Evolutionary conservation across 2,329 filamentous ascomycete genomes (phyloP).

Genomic region (Trichoderma guizhouense): DNA sequence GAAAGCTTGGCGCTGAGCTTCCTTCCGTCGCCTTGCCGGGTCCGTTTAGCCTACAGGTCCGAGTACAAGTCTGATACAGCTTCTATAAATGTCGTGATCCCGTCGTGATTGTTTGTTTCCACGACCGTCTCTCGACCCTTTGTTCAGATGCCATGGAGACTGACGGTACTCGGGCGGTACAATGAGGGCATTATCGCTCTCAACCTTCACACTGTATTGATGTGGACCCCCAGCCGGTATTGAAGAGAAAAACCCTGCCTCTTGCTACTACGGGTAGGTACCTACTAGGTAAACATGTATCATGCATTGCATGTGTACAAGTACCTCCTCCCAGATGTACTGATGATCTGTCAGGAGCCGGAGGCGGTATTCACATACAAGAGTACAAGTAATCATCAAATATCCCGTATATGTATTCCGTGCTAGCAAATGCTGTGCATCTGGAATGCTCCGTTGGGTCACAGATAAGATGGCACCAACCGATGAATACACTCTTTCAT

Average conservation of each 20-base stretch:
- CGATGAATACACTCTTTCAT: background rate
- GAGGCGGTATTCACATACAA: background rate
- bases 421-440: background rate
- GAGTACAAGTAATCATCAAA: background rate
- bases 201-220: background rate
- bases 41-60: background rate
- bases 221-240: background rate
- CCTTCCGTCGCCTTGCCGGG: background rate
- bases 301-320: background rate
- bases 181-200: background rate
- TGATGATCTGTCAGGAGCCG: background rate
- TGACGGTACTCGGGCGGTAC: background rate
- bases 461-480: background rate
- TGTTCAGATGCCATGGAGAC: background rate
- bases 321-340: background rate
- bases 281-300: background rate
- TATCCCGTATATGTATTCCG: background rate
- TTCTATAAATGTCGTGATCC: background rate
- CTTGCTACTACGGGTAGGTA: background rate
- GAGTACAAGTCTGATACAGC: background rate
- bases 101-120: background rate
- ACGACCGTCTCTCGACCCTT: background rate
- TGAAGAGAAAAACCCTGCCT: background rate
- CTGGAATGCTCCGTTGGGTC: background rate
- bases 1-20: slow-evolving; percentile 17